Conservation (phyloP, 176 grass and related monocot genomes). For the Bromus sterilis region DNA sequence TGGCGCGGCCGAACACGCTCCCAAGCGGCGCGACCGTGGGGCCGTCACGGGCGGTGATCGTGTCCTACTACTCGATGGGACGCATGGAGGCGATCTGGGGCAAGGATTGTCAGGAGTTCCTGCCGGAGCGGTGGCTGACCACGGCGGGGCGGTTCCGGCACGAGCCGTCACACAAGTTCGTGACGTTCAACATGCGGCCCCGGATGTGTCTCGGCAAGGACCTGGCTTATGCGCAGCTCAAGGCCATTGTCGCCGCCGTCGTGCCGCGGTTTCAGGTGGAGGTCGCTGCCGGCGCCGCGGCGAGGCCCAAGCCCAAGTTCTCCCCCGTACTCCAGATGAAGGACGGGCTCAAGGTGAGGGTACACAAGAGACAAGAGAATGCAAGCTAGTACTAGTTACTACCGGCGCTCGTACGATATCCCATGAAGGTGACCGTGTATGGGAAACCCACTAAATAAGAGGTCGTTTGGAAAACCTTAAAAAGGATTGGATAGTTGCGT, state of each 20-base stretch:
- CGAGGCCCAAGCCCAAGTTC: slow-evolving; percentile 36
- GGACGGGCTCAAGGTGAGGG: slow-evolving; percentile 45
- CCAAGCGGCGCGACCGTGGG: slow-evolving; percentile 39
- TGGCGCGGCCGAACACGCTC: slow-evolving; percentile 34
- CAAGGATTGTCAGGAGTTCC: slow-evolving; percentile 67
- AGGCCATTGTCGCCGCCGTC: slow-evolving; percentile 44
- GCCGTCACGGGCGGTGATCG: slow-evolving; percentile 15
- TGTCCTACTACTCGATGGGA: slow-evolving; percentile 63
- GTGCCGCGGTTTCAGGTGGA: slow-evolving; percentile 41
- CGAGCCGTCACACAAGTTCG: slow-evolving; percentile 68
- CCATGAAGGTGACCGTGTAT: too few relatives aligned
- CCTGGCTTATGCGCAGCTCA: slow-evolving; percentile 60
- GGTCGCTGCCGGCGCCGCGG: background rate
- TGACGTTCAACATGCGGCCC: slow-evolving; percentile 63
- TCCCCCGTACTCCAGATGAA: slow-evolving; percentile 68
- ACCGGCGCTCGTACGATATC: too few relatives aligned
- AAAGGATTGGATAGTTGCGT: too few relatives aligned
- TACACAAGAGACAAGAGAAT: slow-evolving; percentile 19
- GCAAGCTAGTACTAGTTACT: too few relatives aligned
- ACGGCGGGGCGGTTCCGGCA: slow-evolving; percentile 37
- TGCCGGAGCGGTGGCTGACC: slow-evolving; percentile 67
- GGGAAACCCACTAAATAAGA: too few relatives aligned
- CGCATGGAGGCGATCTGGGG: slow-evolving; percentile 80
- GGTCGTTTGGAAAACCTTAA: too few relatives aligned
- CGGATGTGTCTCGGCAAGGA: slow-evolving; percentile 53